A percentile compares a stretch with the other conserved stretches of the same genome.
Conservation (phyloP, 2,329 filamentous ascomycete species). For the Monosporascus sp. region DNA sequence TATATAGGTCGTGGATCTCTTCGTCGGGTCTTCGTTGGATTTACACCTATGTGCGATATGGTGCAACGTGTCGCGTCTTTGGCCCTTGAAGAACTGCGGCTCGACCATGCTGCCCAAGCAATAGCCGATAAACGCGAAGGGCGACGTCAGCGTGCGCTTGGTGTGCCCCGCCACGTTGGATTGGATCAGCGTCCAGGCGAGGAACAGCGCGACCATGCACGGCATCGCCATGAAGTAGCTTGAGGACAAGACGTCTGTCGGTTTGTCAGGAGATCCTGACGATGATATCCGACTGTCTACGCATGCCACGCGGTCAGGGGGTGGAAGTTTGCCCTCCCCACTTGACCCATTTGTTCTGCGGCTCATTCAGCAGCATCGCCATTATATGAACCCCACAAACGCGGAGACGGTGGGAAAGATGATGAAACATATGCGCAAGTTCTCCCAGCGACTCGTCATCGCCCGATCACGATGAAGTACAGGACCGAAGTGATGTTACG, state of each 20-base stretch:
- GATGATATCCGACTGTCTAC: no score
- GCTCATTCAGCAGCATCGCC: constrained; percentile 29
- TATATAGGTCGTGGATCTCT: no score
- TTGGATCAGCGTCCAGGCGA: constrained; percentile 33
- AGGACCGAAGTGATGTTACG: constrained; percentile 27
- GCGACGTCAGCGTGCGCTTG: constrained; percentile 40
- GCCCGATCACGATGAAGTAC: constrained; percentile 30
- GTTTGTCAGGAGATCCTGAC: no score
- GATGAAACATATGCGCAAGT: constrained; percentile 33
- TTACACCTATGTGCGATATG: no score
- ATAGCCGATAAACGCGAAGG: constrained; percentile 41
- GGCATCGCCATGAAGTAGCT: constrained; percentile 32
- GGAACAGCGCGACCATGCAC: constrained; percentile 27
- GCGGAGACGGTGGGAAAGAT: constrained; percentile 30
- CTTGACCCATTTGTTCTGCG: constrained; percentile 31
- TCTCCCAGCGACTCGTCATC: constrained; percentile 28
- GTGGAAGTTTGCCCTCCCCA: constrained; percentile 26
- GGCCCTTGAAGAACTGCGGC: constrained; percentile 39
- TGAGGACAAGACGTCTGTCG: not conserved
- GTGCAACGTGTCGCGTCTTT: constrained; percentile 31
- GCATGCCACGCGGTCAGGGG: no score
- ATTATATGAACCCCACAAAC: constrained; percentile 32
- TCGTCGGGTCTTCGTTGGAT: no score
- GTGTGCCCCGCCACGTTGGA: constrained; percentile 42
- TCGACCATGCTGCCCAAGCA: constrained; percentile 44